Percentiles rank a stretch among this genome's conserved stretches.
Evolutionary conservation across 306 rosid genomes (phyloP).

Genomic region (Pterocarpus macrocarpus): DNA sequence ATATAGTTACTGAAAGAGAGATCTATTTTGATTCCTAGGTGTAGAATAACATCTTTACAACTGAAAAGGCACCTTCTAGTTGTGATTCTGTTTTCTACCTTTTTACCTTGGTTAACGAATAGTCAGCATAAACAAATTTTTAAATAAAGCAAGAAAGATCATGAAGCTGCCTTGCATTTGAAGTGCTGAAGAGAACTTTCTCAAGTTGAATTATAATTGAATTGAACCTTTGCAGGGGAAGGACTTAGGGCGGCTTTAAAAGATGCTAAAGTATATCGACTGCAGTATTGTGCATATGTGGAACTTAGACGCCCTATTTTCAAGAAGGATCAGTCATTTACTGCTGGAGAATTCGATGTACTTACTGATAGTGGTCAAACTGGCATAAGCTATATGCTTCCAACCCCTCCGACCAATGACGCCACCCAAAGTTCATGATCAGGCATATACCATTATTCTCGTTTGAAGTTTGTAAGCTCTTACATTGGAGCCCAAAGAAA

Average conservation of each 20-base stretch:
- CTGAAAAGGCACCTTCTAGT: neutral
- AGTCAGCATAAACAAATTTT: neutral
- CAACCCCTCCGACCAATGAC: neutral
- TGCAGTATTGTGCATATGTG: constrained; percentile 75
- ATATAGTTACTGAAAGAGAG: neutral
- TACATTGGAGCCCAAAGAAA: too few species aligned
- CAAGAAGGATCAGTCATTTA: constrained; percentile 40
- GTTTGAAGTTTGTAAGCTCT: too few species aligned
- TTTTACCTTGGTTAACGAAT: neutral
- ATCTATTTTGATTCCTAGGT: neutral
- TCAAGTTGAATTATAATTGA: neutral
- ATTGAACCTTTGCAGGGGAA: constrained; percentile 64
- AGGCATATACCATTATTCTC: too few species aligned
- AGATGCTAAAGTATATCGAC: constrained; percentile 53
- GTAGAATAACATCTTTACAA: neutral
- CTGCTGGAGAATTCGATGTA: constrained; percentile 65
- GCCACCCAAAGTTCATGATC: neutral
- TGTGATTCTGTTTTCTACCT: neutral
- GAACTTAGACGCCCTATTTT: constrained; percentile 70
- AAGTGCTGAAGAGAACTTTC: neutral
- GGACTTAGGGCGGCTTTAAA: constrained; percentile 73
- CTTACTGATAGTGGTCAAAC: constrained; percentile 50
- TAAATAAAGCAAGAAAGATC: neutral
- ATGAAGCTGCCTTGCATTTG: neutral
- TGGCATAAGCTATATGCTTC: constrained; percentile 51